Base-by-base conservation (phyloP, 306 rosid species). In the Sphenostylis stenocarpa region DNA sequence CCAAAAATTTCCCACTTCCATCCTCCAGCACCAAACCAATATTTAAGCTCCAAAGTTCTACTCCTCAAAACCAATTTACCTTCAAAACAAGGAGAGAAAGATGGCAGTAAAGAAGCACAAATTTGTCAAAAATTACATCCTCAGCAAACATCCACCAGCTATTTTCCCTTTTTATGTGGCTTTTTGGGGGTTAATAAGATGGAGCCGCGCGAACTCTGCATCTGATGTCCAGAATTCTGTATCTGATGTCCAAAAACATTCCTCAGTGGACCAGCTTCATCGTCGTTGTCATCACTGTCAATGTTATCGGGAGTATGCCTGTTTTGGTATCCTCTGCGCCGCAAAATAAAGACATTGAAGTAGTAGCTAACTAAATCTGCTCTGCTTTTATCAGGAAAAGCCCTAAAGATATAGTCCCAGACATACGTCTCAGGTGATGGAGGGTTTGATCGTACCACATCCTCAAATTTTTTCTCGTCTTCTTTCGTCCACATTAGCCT, bases 301-400 rank as follows among this genome's bases (percentile, higher is more conserved):
- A 88, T 84, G 31, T 80, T 31, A 60, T 69, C 51, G 3, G 92
- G 97, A 71, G 93, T 84, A 67, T 82, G 85, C 84, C 97, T 84
- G 76, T 86, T 95, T 77, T 95, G 98, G 71, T 86, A 63, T 73
- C 82, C 92, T 88, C 89, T 86, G 43, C 90, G 97, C 16, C 79
- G 92, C 89, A 90, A 80, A 60, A 90, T 84, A 70, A 70, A 92
- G 80, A 95, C 97, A 48, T 95, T 95, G 74, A 83, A 92, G 86
- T 92, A 95, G 89, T 92, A 95, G 91, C 93, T 88, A 55, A 95
- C 86, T 56, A 95, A 82, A 64, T 88, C 83, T 73, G 15, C 91
- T 77, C 92, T 83, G 83, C 81, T 92, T 88, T 89, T 92, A 11
- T 23, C 68, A 39, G 90, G 88, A 83, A 92, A 92, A 20, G 80